Base-by-base conservation (phyloP, 139 green algal genomes). In the Chlamydomonas eustigma region DNA sequence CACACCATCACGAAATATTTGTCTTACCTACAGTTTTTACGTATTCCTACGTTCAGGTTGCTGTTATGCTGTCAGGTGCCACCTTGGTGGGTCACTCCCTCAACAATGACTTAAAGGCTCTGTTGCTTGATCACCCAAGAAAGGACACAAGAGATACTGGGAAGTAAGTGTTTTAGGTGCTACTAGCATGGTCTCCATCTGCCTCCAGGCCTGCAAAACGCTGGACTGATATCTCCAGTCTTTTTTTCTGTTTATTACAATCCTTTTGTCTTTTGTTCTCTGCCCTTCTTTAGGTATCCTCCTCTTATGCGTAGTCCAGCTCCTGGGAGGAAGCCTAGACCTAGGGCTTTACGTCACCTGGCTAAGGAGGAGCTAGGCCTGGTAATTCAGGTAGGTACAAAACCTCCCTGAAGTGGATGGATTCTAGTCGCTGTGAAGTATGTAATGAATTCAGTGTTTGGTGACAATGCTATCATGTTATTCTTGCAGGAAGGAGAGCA, bases 61-160 rank as follows among this genome's bases (percentile, higher is more conserved):
- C 80, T 0, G 63, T 75, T 33, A 71, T 96, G 51, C 52, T 96
- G 4, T 65, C 81, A 64, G 93, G 88, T 3, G 84, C 92, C 5
- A 80, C 90, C 8, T 36, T 98, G 35, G 93, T 98, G 39, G 94
- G 94, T 24, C 94, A 98, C 64, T 76, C 90, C 34, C 67, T 98
- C 18, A 64, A 80, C 28, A 94, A 98, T 79, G 94, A 98, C 84
- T 80, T 97, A 18, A 80, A 88, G 78, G 92, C 89, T 64, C 71
- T 98, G 73, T 74, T 91, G 79, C 80, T 98, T 18, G 83, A 80
- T 22, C 94, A 98, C 77, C 90, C 90, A 3, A 78, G 75, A n/a
- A 83, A 86, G 50, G 44, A 86, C 70, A 89, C 91, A 2, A 82
- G 94, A 0, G 94, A 98, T 80, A 93, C 90, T 1, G 65, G 76